These are phyloP conservation scores for Sapria himalayana DNA, from an alignment of 345 rosid species.

Conservation along the genomic window DNA sequence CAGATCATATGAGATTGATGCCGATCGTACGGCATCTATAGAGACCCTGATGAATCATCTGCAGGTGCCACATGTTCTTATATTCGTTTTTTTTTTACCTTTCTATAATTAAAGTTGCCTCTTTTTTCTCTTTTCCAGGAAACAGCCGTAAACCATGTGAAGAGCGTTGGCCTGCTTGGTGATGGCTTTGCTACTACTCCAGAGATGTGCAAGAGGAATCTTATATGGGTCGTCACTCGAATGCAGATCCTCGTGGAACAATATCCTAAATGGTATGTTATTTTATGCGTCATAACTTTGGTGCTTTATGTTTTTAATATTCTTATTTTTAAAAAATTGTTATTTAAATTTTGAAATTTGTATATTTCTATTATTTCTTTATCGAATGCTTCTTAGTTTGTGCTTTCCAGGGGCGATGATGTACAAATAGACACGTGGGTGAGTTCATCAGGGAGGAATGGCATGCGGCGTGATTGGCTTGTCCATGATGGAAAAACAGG, in stretches of 20 bases:
- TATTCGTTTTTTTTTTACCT: background rate
- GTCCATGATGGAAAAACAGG: conserved; percentile 59
- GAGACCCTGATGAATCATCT: conserved; percentile 93
- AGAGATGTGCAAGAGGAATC: conserved; percentile 74
- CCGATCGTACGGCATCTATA: conserved; percentile 92
- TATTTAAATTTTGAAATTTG: conserved; percentile 1
- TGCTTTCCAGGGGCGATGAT: conserved; percentile 69
- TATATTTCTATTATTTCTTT: background rate
- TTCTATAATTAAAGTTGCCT: background rate
- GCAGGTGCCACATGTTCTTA: conserved; percentile 41
- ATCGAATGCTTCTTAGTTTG: background rate
- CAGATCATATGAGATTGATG: conserved; percentile 95
- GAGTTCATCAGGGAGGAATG: conserved; percentile 73
- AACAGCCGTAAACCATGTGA: conserved; percentile 89
- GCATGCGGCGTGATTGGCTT: conserved; percentile 95
- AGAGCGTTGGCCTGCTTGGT: conserved; percentile 63
- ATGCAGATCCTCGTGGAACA: conserved; percentile 90
- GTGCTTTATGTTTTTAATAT: too few species aligned
- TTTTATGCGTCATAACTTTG: too few species aligned
- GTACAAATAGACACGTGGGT: conserved; percentile 85
- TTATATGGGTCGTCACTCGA: conserved; percentile 88
- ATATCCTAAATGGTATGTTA: conserved; percentile 83
- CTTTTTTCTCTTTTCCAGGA: conserved; percentile 29
- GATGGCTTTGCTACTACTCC: conserved; percentile 97
- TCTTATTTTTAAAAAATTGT: too few species aligned